phyloP scores from a whole-genome alignment of 1,139 yeast genomes.

The Kodamaea sp. region DNA sequence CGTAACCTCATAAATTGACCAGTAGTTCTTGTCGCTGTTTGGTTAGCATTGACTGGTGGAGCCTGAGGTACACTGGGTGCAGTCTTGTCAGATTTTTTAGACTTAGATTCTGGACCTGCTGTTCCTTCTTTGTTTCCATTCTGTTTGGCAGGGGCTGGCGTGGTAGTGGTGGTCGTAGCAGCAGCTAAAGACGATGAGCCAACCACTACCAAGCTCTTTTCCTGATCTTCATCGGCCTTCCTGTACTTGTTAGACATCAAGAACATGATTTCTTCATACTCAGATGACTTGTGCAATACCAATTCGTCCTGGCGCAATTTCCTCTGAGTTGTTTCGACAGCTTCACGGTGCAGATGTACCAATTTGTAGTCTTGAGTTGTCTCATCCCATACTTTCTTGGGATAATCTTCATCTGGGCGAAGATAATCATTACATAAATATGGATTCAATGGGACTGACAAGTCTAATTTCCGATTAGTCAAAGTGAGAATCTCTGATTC shows the following conservation, averaged over 20 bases:
- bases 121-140: slow-evolving; percentile 16
- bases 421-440: slow-evolving; percentile 49
- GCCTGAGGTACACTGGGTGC: slow-evolving; percentile 18
- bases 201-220: slow-evolving; percentile 43
- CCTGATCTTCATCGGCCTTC: slow-evolving; percentile 39
- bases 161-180: slow-evolving; percentile 18
- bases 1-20: slow-evolving; percentile 52
- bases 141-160: slow-evolving; percentile 19
- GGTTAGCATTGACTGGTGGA: slow-evolving; percentile 15
- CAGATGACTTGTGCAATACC: slow-evolving; percentile 70
- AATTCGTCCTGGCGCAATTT: slow-evolving; percentile 49
- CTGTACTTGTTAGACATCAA: slow-evolving; percentile 45
- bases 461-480: slow-evolving; percentile 73
- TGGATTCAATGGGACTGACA: slow-evolving; percentile 73
- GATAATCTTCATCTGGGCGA: slow-evolving; percentile 48
- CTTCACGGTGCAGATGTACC: slow-evolving; percentile 47
- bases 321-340: slow-evolving; percentile 43
- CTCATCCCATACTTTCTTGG: slow-evolving; percentile 44
- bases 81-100: slow-evolving; percentile 26
- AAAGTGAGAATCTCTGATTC: slow-evolving; percentile 82
- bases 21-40: slow-evolving; percentile 26
- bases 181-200: slow-evolving; percentile 32
- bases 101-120: slow-evolving; percentile 23
- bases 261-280: slow-evolving; percentile 87
- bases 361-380: slow-evolving; percentile 35